Base-by-base conservation (phyloP, 2,329 filamentous ascomycete species). In the Cordyceps cateniannulata region DNA sequence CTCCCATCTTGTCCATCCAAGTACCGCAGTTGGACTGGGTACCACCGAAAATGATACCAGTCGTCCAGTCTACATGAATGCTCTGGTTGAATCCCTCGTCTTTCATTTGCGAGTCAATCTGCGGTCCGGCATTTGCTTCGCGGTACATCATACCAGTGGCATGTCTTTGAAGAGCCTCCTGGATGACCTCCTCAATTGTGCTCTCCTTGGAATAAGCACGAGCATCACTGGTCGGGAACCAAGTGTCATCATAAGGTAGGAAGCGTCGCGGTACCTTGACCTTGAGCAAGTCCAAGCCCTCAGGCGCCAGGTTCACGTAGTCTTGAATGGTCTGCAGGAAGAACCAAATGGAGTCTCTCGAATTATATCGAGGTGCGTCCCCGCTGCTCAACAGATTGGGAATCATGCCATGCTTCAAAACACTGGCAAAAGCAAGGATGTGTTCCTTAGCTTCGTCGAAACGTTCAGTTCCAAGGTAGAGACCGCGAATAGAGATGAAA, bases 1-100 rank as follows among this genome's bases (percentile, higher is more conserved):
- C 95, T n/a, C 95, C 95, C 95, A 99, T 99, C 82, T 99, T 99
- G 80, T 99, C 95, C 92, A 97, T 97, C 95, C 95, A 99, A 1
- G 95, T 99, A 57, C 95, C 95, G 68, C 96, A 99, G 74, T 99
- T 99, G 75, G 79, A 82, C 70, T 97, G 93, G 69, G 91, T 98
- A 38, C 96, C 95, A 60, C 96, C 95, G 69, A 96, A 96, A 62
- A 99, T 87, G 64, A 99, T 84, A 24, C 95, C 96, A 2, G 72
- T 77, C 5, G 86, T 95, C 93, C 93, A 98, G 71, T 99, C 93
- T 12, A 96, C 90, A 62, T 89, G 85, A 66, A 98, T 88, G 62
- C 95, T 87, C 65, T 96, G 91, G 69, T 97, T 86, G 79, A 99
- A 99, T 0, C 95, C 95, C 69, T 92, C 88, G 4, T 90, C 83